A percentile compares a stretch with the other conserved stretches of the same genome.
Evolutionary conservation across 1,284 basidiomycete genomes (phyloP).

Genomic region (Retiboletus fuscus): DNA sequence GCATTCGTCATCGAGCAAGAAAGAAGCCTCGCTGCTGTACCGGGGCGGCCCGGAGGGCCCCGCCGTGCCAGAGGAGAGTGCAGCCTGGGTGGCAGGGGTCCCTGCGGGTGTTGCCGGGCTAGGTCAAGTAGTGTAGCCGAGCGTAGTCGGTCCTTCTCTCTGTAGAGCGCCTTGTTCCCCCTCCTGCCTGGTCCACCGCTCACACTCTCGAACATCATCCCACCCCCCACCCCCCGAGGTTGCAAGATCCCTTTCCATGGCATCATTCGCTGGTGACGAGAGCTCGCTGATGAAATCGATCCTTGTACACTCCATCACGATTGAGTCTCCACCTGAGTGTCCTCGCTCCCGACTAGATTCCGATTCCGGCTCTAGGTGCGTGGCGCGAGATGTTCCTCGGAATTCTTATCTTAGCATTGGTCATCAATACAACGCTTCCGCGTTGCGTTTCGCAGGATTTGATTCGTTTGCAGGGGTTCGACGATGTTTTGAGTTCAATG

Average conservation of each 20-base stretch:
- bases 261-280: conserved; percentile 61
- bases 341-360: conserved; percentile 57
- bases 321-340: conserved; percentile 50
- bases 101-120: too few species aligned
- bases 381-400: conserved; percentile 40
- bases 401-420: conserved; percentile 23
- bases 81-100: too few species aligned
- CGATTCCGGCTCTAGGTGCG: conserved; percentile 55
- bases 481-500: conserved; percentile 76
- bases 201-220: conserved; percentile 80
- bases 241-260: conserved; percentile 61
- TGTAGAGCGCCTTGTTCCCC: too few species aligned
- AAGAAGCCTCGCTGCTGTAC: conserved; percentile 23
- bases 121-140: too few species aligned
- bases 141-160: too few species aligned
- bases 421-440: conserved; percentile 66
- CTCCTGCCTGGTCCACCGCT: conserved; percentile 39
- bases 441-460: conserved; percentile 73
- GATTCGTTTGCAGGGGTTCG: conserved; percentile 80
- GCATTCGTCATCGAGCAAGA: conserved; percentile 45
- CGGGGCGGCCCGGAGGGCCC: too few species aligned
- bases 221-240: conserved; percentile 70
- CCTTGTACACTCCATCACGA: conserved; percentile 59
- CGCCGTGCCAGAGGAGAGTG: too few species aligned
- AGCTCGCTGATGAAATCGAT: conserved; percentile 71